Evolutionary conservation across 1,284 basidiomycete genomes (phyloP).

Genomic region (Jaminaea rosea): DNA sequence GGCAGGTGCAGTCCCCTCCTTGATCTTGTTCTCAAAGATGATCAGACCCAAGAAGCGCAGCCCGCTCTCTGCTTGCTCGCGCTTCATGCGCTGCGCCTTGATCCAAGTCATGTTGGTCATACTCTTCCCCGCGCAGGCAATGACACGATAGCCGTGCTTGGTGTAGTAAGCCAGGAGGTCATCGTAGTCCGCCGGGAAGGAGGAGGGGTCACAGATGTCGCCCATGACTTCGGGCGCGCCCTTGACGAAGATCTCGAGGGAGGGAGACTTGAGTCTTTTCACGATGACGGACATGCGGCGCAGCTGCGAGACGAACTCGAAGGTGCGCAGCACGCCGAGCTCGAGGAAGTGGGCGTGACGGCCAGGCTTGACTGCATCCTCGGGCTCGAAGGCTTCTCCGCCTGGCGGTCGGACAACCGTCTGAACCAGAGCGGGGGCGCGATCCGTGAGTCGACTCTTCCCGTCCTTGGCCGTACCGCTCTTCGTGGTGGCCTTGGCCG

Average conservation of each 20-base stretch:
- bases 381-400: conserved; percentile 73
- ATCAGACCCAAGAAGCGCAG: conserved; percentile 88
- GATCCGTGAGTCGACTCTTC: conserved; percentile 52
- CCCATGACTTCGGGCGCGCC: conserved; percentile 96
- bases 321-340: conserved; percentile 82
- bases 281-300: conserved; percentile 96
- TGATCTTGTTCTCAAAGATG: conserved; percentile 98
- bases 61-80: conserved; percentile 86
- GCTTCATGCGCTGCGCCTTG: conserved; percentile 90
- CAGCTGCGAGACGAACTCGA: conserved; percentile 89
- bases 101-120: conserved; percentile 91
- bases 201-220: conserved; percentile 62
- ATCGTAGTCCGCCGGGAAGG: conserved; percentile 78
- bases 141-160: conserved; percentile 91
- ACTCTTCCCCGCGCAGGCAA: conserved; percentile 93
- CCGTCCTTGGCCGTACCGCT: conserved; percentile 39
- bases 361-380: conserved; percentile 74
- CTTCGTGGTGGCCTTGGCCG: conserved; percentile 28
- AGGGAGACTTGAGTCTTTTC: conserved; percentile 81
- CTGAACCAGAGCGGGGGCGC: conserved; percentile 86
- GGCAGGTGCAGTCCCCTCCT: conserved; percentile 81
- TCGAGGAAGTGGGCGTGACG: conserved; percentile 92
- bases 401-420: conserved; percentile 93
- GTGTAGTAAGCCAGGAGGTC: conserved; percentile 96
- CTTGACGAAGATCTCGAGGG: conserved; percentile 97